Percentiles rank a stretch among this genome's conserved stretches.
Evolutionary conservation across 257 asterid genomes (phyloP).

Genomic region (Ajuga chamaepitys): DNA sequence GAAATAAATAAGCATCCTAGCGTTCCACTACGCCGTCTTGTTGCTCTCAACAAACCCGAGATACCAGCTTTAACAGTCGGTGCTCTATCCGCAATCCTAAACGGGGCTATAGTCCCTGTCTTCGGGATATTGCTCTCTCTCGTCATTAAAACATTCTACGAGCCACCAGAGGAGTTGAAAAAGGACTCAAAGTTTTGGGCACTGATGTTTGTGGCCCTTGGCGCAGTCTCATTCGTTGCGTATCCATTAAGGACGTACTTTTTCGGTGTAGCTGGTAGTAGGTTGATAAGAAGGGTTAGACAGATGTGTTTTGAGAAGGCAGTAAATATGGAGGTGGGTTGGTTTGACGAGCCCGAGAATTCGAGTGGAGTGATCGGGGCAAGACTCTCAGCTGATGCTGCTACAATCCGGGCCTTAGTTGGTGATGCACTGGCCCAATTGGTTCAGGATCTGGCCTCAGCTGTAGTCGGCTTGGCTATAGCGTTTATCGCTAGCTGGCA

Average conservation of each 20-base stretch:
- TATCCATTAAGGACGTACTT: slow-evolving; percentile 75
- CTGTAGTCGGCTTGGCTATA: slow-evolving; percentile 48
- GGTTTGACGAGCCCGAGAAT: slow-evolving; percentile 78
- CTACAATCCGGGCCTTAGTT: slow-evolving; percentile 63
- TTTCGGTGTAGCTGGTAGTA: slow-evolving; percentile 78
- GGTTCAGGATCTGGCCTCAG: slow-evolving; percentile 70
- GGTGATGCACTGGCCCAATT: slow-evolving; percentile 87
- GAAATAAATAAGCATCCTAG: slow-evolving; percentile 27
- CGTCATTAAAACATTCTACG: slow-evolving; percentile 55
- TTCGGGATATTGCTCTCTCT: slow-evolving; percentile 62
- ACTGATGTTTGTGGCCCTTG: slow-evolving; percentile 61
- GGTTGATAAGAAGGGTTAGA: slow-evolving; percentile 63
- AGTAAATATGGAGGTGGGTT: slow-evolving; percentile 75
- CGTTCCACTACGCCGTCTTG: slow-evolving; percentile 54
- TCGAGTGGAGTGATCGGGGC: slow-evolving; percentile 87
- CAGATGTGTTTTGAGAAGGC: slow-evolving; percentile 82
- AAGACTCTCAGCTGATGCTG: slow-evolving; percentile 84
- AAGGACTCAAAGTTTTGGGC: slow-evolving; percentile 74
- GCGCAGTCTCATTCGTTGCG: slow-evolving; percentile 51
- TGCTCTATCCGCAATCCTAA: slow-evolving; percentile 47
- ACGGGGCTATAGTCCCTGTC: slow-evolving; percentile 68
- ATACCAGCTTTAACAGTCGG: slow-evolving; percentile 44
- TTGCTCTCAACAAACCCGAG: slow-evolving; percentile 74
- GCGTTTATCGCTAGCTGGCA: slow-evolving; percentile 77
- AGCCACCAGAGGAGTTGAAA: slow-evolving; percentile 43